These are phyloP conservation scores for Emericellopsis cladophorae DNA, from an alignment of 2,329 filamentous ascomycete genomes.

Conservation along the genomic window DNA sequence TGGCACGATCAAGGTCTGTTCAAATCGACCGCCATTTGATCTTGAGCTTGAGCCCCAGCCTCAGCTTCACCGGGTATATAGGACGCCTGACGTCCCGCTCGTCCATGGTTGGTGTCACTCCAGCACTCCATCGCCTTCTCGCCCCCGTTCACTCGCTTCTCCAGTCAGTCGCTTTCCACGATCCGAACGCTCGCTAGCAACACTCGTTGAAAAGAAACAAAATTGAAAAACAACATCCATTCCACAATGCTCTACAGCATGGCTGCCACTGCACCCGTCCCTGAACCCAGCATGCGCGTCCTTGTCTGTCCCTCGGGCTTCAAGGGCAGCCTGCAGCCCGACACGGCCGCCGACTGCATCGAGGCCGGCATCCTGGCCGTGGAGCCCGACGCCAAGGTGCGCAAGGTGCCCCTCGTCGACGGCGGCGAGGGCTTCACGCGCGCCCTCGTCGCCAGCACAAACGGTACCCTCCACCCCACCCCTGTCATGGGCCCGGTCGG, in stretches of 20 bases:
- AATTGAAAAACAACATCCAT: not conserved
- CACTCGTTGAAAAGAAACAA: not conserved
- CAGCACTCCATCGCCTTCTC: too few relatives aligned
- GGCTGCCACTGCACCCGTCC: not conserved
- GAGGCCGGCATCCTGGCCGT: slow-evolving; percentile 31
- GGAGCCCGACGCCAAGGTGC: slow-evolving; percentile 24
- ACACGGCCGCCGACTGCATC: slow-evolving; percentile 35
- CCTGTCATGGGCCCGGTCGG: slow-evolving; percentile 31
- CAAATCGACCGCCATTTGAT: too few relatives aligned
- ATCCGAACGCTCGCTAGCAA: too few relatives aligned
- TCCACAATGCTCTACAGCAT: too few relatives aligned
- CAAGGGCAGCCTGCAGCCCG: slow-evolving; percentile 37
- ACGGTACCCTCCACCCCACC: slow-evolving; percentile 21
- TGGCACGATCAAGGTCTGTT: too few relatives aligned
- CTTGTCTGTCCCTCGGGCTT: slow-evolving; percentile 40
- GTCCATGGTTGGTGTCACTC: too few relatives aligned
- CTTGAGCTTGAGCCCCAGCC: too few relatives aligned
- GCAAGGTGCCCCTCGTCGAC: slow-evolving; percentile 37
- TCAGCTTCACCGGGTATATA: too few relatives aligned
- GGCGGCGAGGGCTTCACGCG: slow-evolving; percentile 38
- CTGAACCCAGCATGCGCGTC: slow-evolving; percentile 13
- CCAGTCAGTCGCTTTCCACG: too few relatives aligned
- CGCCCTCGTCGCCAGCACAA: slow-evolving; percentile 28
- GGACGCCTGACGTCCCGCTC: too few relatives aligned
- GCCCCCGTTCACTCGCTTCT: too few relatives aligned